phyloP scores from a whole-genome alignment of 306 rosid genomes.

The Gillenia trifoliata region DNA sequence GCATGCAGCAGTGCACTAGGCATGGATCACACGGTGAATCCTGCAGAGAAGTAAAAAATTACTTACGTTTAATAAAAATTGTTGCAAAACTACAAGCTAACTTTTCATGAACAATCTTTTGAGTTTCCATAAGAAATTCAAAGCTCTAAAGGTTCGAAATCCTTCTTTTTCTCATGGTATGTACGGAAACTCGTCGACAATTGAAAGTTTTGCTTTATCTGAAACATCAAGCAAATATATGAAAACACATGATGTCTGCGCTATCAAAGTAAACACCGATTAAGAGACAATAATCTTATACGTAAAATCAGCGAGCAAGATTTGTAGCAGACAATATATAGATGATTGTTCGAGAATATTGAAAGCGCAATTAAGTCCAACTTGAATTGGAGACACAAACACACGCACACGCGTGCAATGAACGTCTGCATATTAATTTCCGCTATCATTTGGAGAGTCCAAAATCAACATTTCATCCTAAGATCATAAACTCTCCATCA shows the following conservation, averaged over 20 bases:
- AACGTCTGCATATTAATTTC: too few species aligned
- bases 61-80: too few species aligned
- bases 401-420: too few species aligned
- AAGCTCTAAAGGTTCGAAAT: neutral
- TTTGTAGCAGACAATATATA: neutral
- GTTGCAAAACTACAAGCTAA: too few species aligned
- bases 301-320: neutral
- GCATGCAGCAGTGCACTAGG: slow-evolving; percentile 55
- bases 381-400: neutral
- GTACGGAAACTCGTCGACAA: neutral
- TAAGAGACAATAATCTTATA: neutral
- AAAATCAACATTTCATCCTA: neutral
- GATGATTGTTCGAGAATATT: neutral
- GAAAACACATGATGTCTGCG: neutral
- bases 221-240: neutral
- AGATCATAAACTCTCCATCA: neutral
- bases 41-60: slow-evolving; percentile 19
- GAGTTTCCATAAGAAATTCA: too few species aligned
- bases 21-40: slow-evolving; percentile 60
- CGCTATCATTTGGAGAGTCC: too few species aligned
- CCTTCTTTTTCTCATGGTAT: neutral
- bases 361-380: neutral
- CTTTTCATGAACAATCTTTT: too few species aligned
- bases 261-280: neutral
- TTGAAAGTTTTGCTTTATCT: neutral